Conservation (phyloP, 352 stramenopile species). For the Phytophthora citrophthora region DNA sequence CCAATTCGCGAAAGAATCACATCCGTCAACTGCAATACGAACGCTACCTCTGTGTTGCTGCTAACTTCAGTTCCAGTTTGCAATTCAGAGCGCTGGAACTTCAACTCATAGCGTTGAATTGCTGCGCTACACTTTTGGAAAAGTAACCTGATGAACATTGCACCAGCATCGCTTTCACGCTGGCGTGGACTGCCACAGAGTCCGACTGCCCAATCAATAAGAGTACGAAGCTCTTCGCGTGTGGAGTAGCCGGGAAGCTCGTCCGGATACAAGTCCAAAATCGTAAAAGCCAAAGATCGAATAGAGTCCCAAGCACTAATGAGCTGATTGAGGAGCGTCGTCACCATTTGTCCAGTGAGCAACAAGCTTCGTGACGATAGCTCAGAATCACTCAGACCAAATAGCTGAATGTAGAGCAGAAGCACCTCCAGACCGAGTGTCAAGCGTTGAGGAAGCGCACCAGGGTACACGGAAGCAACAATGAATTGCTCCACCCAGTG, state of each 20-base stretch:
- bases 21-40: slow-evolving; percentile 64
- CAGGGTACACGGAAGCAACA: slow-evolving; percentile 66
- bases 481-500: slow-evolving; percentile 76
- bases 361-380: slow-evolving; percentile 36
- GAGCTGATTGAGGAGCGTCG: slow-evolving; percentile 77
- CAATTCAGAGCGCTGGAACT: slow-evolving; percentile 28
- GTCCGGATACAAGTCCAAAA: slow-evolving; percentile 73
- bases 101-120: slow-evolving; percentile 49
- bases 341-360: slow-evolving; percentile 68
- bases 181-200: slow-evolving; percentile 78
- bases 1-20: slow-evolving; percentile 54
- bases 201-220: slow-evolving; percentile 76
- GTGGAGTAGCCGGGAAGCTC: slow-evolving; percentile 68
- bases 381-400: slow-evolving; percentile 46
- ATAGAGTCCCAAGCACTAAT: slow-evolving; percentile 84
- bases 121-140: slow-evolving; percentile 63
- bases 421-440: slow-evolving; percentile 79
- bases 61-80: slow-evolving; percentile 6
- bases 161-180: slow-evolving; percentile 86
- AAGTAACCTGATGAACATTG: slow-evolving; percentile 83
- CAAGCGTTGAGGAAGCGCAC: slow-evolving; percentile 68
- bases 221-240: slow-evolving; percentile 38
- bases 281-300: slow-evolving; percentile 66
- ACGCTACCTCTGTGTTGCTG: slow-evolving; percentile 42
- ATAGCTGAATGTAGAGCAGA: slow-evolving; percentile 74